These are phyloP conservation scores for Candida qinlingensis DNA, from an alignment of 805 yeast species.

Conservation along the genomic window DNA sequence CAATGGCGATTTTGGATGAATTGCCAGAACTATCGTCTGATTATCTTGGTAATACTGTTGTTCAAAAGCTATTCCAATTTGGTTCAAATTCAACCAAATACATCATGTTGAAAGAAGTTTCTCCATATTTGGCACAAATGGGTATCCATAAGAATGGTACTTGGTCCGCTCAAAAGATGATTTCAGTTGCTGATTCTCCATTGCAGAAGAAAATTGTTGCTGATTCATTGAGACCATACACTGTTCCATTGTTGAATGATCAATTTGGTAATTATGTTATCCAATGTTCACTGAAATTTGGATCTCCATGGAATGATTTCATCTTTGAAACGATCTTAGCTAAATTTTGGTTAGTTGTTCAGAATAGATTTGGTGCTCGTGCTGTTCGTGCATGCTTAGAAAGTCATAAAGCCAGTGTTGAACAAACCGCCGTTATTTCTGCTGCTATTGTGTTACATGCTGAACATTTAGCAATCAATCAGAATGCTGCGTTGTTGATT, in stretches of 20 bases:
- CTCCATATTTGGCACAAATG: conserved; percentile 81
- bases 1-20: conserved; percentile 80
- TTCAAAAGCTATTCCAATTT: conserved; percentile 79
- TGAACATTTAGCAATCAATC: conserved; percentile 71
- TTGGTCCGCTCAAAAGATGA: conserved; percentile 98
- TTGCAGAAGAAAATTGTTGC: conserved; percentile 63
- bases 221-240: conserved; percentile 67
- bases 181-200: conserved; percentile 62
- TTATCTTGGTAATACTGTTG: conserved; percentile 92
- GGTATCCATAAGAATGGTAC: conserved; percentile 97
- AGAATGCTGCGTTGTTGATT: conserved; percentile 82
- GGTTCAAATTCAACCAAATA: conserved; percentile 69
- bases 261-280: conserved; percentile 96
- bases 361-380: conserved; percentile 90
- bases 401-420: conserved; percentile 59
- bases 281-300: conserved; percentile 90
- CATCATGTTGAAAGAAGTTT: conserved; percentile 71
- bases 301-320: conserved; percentile 83
- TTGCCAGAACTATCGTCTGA: conserved; percentile 88
- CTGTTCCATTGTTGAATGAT: conserved; percentile 83
- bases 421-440: conserved; percentile 68
- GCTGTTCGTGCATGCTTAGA: conserved; percentile 93
- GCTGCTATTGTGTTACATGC: conserved; percentile 74
- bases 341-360: conserved; percentile 74
- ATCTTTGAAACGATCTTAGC: conserved; percentile 78